Base-by-base conservation (phyloP, 306 rosid species). In the Sindora glabra region DNA sequence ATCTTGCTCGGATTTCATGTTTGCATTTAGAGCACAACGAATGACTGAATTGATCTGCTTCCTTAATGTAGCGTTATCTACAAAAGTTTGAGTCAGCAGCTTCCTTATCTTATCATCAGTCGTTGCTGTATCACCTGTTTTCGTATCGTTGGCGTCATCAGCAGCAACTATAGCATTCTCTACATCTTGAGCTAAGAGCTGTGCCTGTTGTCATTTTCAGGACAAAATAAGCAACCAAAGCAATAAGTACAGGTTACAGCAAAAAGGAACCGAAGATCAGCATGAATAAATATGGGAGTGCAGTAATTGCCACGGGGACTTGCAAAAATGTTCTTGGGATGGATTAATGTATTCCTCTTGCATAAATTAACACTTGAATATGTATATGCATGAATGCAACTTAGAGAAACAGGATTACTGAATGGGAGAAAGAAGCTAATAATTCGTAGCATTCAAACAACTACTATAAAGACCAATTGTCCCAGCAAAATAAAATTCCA, bases 41-140 rank as follows among this genome's bases (percentile, higher is more conserved):
- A 89, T 75, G 61, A 83, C 89, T 1, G 89, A 70, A 70, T 92
- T 92, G 26, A 88, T 72, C 75, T 83, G 95, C 76, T 70, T 81
- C 85, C 96, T 81, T 71, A 92, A 77, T 63, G 74, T 77, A 19
- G 95, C 95, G 37, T 82, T 92, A 70, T 92, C 99, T 15, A 92
- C 89, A 16, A 92, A 78, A 52, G 77, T 53, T 54, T 82, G 67
- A 13, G 89, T 82, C 56, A 92, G 61, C 84, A 92, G 75, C 79
- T 53, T 82, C 73, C 88, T 82, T 75, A 86, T 50, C 59, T 82
- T 86, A 66, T 79, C 73, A 42, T 72, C 79, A 34, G 75, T 68
- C 68, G 58, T 70, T 67, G 24, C 73, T 24, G 41, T 51, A 56
- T 67, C 62, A 48, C 62, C 64, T 21, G 56, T 62, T 39, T 61